Base-by-base conservation (phyloP, 129 eudicot species). In the Dittrichia graveolens region DNA sequence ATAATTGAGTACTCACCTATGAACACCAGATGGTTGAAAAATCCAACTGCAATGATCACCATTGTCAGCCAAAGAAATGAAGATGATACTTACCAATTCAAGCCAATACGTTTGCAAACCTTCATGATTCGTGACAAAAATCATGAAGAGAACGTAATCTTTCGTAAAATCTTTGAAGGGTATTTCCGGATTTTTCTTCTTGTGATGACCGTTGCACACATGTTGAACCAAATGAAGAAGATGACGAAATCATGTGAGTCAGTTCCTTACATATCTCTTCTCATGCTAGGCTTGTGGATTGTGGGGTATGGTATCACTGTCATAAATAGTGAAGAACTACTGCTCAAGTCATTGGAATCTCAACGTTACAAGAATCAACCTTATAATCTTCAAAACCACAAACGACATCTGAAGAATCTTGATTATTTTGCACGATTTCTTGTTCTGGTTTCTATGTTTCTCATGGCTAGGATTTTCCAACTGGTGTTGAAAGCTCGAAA, bases 21-120 rank as follows among this genome's bases (percentile, higher is more conserved):
- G 38, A 82, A 79, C 44, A 65, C 78, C 19, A 49, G 79, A 60
- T 82, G 82, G 85, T 44, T 82, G 62, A 49, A 67, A 35, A 77
- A 77, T 77, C 85, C 85, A 60, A 82, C 79, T 5, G 82, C 79
- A 59, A 66, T 24, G 49, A 73, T 82, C 69, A 77, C 57, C 67
- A 77, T 82, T 48, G n/a, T 41, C 31, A 72, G 85, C 68, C 85
- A 72, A 78, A 52, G 85, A 75, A 72, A 68, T 9, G 70, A 61
- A 42, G 55, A 57, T 11, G 78, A 82, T 31, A 7, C 8, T 43
- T 71, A 67, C 55, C 52, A 78, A 37, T 78, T 83, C 73, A 69
- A 31, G 14, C 24, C 80, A 16, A 56, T 78, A 40, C 12, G 8
- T 48, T 61, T 82, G 69, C 69, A 40, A 5, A 69, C 83, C 6